Evolutionary conservation across 2,329 filamentous ascomycete species (phyloP).

Genomic region (Colletotrichum sp.): DNA sequence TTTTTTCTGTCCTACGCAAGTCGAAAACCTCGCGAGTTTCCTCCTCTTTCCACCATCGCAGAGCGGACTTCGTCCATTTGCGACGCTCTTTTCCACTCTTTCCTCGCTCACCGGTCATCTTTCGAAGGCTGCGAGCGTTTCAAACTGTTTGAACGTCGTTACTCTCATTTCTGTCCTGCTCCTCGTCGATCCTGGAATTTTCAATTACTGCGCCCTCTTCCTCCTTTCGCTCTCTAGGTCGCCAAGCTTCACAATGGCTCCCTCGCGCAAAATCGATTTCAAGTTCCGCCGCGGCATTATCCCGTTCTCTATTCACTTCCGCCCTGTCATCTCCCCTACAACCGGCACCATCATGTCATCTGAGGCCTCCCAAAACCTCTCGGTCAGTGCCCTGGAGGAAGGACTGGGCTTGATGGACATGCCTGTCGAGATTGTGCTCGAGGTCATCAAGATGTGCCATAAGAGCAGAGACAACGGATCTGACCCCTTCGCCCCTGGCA

Average conservation of each 20-base stretch:
- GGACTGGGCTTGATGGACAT: background rate
- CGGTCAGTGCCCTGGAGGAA: background rate
- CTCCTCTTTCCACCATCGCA: background rate
- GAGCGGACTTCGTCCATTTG: background rate
- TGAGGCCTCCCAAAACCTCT: background rate
- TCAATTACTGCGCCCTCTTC: background rate
- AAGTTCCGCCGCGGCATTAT: background rate
- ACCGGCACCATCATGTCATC: background rate
- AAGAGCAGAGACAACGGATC: background rate
- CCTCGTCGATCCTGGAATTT: background rate
- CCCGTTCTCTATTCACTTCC: background rate
- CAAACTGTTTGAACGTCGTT: background rate
- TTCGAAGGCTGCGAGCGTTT: background rate
- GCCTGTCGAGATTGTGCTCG: background rate
- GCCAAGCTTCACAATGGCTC: background rate
- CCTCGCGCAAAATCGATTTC: background rate
- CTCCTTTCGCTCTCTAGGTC: background rate
- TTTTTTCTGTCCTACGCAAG: background rate
- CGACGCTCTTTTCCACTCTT: background rate
- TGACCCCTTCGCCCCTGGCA: background rate
- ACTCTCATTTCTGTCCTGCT: background rate
- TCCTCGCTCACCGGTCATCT: background rate
- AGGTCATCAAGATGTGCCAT: background rate
- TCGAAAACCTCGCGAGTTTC: background rate
- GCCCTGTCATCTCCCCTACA: background rate